Evolutionary conservation across 345 rosid species (phyloP).

Genomic region (Brassica carinata): DNA sequence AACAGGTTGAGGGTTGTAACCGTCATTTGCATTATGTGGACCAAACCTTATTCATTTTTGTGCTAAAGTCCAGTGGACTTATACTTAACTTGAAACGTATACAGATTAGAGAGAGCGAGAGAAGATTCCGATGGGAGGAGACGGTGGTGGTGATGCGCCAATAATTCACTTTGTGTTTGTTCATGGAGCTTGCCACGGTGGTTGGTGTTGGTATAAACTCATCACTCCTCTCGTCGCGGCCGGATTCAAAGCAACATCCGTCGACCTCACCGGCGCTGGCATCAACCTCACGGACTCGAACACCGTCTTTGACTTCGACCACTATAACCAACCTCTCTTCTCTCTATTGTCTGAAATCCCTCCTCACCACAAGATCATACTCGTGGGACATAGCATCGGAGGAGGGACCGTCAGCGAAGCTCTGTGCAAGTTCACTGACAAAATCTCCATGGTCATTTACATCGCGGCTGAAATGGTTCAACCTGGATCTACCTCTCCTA

Average conservation of each 20-base stretch:
- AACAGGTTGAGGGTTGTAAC: background rate
- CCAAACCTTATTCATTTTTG: background rate
- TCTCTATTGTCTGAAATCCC: constrained; percentile 33
- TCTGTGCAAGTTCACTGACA: constrained; percentile 39
- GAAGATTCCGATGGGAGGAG: background rate
- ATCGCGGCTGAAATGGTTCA: constrained; percentile 48
- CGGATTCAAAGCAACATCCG: constrained; percentile 27
- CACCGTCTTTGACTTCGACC: constrained; percentile 17
- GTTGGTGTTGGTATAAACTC: constrained; percentile 27
- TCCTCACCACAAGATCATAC: constrained; percentile 23
- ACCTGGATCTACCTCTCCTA: constrained; percentile 36
- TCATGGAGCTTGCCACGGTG: constrained; percentile 41
- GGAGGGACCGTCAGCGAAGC: constrained; percentile 49
- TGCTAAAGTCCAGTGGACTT: background rate
- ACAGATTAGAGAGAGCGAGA: background rate
- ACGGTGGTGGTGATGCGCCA: background rate
- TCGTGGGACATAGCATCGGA: constrained; percentile 55
- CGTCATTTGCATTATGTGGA: background rate
- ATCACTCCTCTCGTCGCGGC: constrained; percentile 15
- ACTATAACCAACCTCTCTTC: constrained; percentile 34
- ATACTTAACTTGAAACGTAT: background rate
- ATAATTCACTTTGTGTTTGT: background rate
- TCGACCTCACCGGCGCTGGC: constrained; percentile 38
- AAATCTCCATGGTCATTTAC: constrained; percentile 48
- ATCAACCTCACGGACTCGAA: constrained; percentile 38